Evolutionary conservation across 192 early-diverging fungal species (phyloP), one percentile per base, ranked within the genome.

Genomic region (Dissophora ornata): DNA sequence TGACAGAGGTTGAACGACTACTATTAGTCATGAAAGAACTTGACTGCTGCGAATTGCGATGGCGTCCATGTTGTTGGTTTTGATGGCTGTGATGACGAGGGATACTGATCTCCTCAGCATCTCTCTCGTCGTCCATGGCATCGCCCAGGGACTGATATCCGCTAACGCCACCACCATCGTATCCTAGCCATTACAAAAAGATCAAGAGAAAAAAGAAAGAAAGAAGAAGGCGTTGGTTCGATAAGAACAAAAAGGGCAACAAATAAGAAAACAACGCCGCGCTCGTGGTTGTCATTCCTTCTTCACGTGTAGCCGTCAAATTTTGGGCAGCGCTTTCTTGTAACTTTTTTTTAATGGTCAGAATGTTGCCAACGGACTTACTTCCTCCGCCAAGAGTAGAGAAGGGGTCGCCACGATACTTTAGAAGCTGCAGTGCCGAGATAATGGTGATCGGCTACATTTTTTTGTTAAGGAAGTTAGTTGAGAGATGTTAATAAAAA

Each of bases 361-460:
- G 40, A 4, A 42, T 40, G 22, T 13, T 38, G 2, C 2, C n/a
- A 36, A 19, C 33, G 22, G 6, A 25, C 62, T 59, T 70, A 71
- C 69, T 57, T 38, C 61, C 71, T 26, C 57, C 71, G 4, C 71
- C 66, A 49, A 83, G 74, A 36, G 57, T 59, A 18, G 55, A 66
- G 34, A 86, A 79, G 1, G 70, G 71, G 18, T 86, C 84, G 40
- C 84, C 84, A 50, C 84, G 79, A 26, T 70, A 71, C 36, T 84
- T 75, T n/a, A 86, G 52, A 9, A 81, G 70, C 28, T 79, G 80
- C 11, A 86, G 52, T 8, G 80, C 63, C 2, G 84, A 71, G 41
- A 84, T 79, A n/a, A 86, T 69, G 22, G 80, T 80, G 42, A 86
- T 47, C 12, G 84, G 84, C 82, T 85, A n/a, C n/a, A n/a, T n/a